Percentiles rank a stretch among this genome's conserved stretches.
These are phyloP conservation scores for Linum trigynum DNA, from an alignment of 345 rosid genomes.

Conservation along the genomic window DNA sequence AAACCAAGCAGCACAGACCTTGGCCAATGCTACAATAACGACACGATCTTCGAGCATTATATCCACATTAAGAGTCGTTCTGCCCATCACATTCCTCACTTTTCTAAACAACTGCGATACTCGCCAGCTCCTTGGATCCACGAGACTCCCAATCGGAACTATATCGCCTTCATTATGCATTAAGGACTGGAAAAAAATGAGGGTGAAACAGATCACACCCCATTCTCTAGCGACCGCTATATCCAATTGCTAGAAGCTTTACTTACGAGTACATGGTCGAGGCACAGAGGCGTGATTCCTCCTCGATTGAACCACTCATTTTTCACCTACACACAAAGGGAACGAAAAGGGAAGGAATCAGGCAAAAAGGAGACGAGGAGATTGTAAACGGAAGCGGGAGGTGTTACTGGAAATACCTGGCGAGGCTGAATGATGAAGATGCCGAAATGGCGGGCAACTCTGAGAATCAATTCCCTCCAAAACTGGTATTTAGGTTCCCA, in stretches of 20 bases:
- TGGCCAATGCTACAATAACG: conserved; percentile 39
- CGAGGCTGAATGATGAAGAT: conserved; percentile 40
- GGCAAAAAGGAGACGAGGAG: not conserved
- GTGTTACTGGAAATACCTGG: conserved; percentile 34
- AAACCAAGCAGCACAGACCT: conserved; percentile 29
- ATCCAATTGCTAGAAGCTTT: conserved; percentile 20
- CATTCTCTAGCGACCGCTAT: not conserved
- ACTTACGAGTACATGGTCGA: conserved; percentile 79
- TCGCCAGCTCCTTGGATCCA: conserved; percentile 43
- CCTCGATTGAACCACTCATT: conserved; percentile 65
- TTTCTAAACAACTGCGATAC: conserved; percentile 43
- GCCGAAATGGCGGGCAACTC: conserved; percentile 45
- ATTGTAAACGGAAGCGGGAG: not conserved
- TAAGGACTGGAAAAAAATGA: conserved; percentile 36
- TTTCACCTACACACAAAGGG: conserved; percentile 32
- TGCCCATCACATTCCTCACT: conserved; percentile 41
- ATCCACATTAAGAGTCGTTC: conserved; percentile 32
- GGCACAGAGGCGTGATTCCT: conserved; percentile 74
- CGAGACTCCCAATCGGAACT: conserved; percentile 36
- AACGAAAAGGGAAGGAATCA: conserved; percentile 2
- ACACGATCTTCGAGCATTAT: conserved; percentile 36
- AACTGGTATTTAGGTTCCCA: conserved; percentile 68
- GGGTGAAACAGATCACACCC: not conserved
- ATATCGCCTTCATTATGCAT: conserved; percentile 83
- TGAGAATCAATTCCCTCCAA: conserved; percentile 69